These are phyloP conservation scores for Spinellus fusiger DNA, from an alignment of 192 early-diverging fungal genomes.

Conservation along the genomic window DNA sequence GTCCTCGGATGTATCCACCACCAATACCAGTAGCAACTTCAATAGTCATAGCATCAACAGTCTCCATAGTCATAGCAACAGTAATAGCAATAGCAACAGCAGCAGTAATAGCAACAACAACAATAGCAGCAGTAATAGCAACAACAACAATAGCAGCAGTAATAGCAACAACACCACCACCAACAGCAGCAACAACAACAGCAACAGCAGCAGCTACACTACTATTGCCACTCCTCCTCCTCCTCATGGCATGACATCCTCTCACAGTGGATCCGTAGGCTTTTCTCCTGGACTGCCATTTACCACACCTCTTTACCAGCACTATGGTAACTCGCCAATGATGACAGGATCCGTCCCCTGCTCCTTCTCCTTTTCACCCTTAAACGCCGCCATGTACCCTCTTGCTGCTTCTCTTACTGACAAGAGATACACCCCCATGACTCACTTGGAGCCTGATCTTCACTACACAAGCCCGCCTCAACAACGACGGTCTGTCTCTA, in stretches of 20 bases:
- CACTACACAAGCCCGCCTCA: conserved; percentile 15
- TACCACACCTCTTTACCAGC: too few relatives aligned
- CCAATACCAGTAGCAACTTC: conserved; percentile 18
- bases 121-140: conserved; percentile 1
- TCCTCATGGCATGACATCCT: background rate
- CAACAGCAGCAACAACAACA: conserved; percentile 29
- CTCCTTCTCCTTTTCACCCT: background rate
- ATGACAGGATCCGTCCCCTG: background rate
- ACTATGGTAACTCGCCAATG: background rate
- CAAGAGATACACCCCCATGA: conserved; percentile 3
- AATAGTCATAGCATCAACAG: conserved; percentile 16
- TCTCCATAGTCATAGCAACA: conserved; percentile 20
- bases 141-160: conserved; percentile 10
- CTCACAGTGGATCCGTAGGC: too few relatives aligned
- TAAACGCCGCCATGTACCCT: background rate
- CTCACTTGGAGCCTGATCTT: conserved; percentile 10
- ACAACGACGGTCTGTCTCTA: conserved; percentile 12
- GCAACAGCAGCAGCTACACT: conserved; percentile 13
- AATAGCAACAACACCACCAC: background rate
- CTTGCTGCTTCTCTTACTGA: background rate
- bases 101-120: conserved; percentile 23
- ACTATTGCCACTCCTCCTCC: background rate
- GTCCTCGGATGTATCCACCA: background rate
- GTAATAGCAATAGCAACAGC: conserved; percentile 23
- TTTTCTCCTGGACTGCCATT: too few relatives aligned